These are phyloP conservation scores for Plantago lanceolata DNA, from an alignment of 305 asterid genomes.

Conservation along the genomic window DNA sequence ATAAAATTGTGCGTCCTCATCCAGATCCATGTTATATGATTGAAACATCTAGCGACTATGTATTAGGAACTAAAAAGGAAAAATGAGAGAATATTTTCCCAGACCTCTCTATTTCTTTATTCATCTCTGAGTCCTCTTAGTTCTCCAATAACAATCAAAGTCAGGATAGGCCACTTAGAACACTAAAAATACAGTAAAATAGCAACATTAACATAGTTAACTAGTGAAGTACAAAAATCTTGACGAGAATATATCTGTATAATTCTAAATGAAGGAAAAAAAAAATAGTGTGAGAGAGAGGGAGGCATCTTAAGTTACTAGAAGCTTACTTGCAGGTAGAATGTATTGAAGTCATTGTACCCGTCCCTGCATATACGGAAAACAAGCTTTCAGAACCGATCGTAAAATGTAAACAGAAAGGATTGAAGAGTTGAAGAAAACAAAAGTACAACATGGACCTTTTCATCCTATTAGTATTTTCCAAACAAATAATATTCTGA, in stretches of 20 bases:
- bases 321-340: slow-evolving; percentile 7
- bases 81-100: no score
- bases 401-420: no score
- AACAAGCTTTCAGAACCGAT: neutral
- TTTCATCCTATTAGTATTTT: no score
- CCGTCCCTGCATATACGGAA: slow-evolving; percentile 5
- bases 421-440: no score
- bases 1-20: no score
- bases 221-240: no score
- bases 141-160: neutral
- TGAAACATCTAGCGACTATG: no score
- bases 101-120: neutral
- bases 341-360: slow-evolving; percentile 11
- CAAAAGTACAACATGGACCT: no score
- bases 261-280: neutral
- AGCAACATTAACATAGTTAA: neutral
- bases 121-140: neutral
- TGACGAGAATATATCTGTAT: no score
- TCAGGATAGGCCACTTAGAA: neutral
- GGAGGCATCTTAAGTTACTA: neutral
- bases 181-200: neutral
- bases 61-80: no score
- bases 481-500: no score
- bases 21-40: no score
- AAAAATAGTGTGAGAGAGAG: neutral